These are phyloP conservation scores for Globisporangium nagaii DNA, from an alignment of 352 stramenopile species.

Conservation along the genomic window DNA sequence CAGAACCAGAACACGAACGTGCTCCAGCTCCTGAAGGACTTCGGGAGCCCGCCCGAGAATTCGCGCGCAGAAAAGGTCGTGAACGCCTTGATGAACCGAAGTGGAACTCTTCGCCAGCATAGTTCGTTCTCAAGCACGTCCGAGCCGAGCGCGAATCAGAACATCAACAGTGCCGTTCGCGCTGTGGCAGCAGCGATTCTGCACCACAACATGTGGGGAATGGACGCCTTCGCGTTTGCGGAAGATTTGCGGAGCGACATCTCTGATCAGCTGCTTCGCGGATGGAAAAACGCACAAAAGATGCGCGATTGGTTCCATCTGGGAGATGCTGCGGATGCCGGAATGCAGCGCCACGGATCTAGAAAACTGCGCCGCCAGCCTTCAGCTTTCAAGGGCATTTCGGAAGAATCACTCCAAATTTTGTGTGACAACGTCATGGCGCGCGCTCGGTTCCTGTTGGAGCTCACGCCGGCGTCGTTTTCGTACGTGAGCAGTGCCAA, in stretches of 20 bases:
- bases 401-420: slow-evolving; percentile 58
- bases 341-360: slow-evolving; percentile 27
- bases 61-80: slow-evolving; percentile 44
- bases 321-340: slow-evolving; percentile 60
- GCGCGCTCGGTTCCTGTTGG: slow-evolving; percentile 61
- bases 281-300: slow-evolving; percentile 84
- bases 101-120: slow-evolving; percentile 11
- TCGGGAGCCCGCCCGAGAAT: slow-evolving; percentile 28
- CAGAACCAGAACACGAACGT: slow-evolving; percentile 57
- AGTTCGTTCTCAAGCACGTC: slow-evolving; percentile 36
- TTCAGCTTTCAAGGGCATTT: slow-evolving; percentile 73
- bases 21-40: slow-evolving; percentile 50
- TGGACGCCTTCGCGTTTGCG: slow-evolving; percentile 72
- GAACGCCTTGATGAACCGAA: slow-evolving; percentile 30
- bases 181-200: slow-evolving; percentile 72
- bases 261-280: slow-evolving; percentile 57
- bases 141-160: slow-evolving; percentile 25
- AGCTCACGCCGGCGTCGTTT: slow-evolving; percentile 72
- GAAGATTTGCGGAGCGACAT: slow-evolving; percentile 53
- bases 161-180: slow-evolving; percentile 57
- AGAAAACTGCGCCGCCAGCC: slow-evolving; percentile 52
- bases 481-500: slow-evolving; percentile 68
- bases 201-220: slow-evolving; percentile 85
- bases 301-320: slow-evolving; percentile 86
- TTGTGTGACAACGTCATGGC: slow-evolving; percentile 72